These are phyloP conservation scores for Penicillium parvum DNA, from an alignment of 495 filamentous ascomycete genomes.

Conservation along the genomic window DNA sequence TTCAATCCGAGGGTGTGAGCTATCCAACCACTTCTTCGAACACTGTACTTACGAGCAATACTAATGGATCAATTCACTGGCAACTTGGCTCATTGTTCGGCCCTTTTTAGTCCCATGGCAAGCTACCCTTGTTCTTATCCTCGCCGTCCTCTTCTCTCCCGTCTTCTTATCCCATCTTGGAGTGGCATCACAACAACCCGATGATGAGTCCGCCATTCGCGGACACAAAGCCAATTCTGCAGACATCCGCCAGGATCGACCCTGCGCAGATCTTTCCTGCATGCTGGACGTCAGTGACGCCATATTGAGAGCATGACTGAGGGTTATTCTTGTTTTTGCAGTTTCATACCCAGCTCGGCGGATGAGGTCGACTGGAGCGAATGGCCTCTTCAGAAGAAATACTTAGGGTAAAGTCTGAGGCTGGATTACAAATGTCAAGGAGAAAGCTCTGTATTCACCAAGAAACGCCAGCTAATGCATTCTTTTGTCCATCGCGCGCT, in stretches of 20 bases:
- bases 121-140: neutral
- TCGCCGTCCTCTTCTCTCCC: neutral
- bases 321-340: too few relatives aligned
- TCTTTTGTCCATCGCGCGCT: conserved; percentile 11
- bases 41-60: too few relatives aligned
- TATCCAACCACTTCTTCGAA: neutral
- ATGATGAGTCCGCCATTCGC: too few relatives aligned
- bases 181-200: too few relatives aligned
- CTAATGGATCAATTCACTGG: too few relatives aligned
- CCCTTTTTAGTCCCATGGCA: neutral
- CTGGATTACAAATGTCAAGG: neutral
- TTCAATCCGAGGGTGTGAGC: conserved; percentile 30
- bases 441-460: conserved; percentile 1
- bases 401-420: too few relatives aligned
- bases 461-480: conserved; percentile 17
- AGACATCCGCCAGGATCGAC: conserved; percentile 14
- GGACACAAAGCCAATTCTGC: conserved; percentile 27
- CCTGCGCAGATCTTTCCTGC: neutral
- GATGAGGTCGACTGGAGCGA: too few relatives aligned
- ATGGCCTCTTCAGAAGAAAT: too few relatives aligned
- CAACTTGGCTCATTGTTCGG: too few relatives aligned
- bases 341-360: too few relatives aligned
- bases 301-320: conserved; percentile 6
- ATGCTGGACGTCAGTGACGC: conserved; percentile 5
- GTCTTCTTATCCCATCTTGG: too few relatives aligned